Percentiles rank a stretch among this genome's conserved stretches.
Conservation (phyloP, 108 stramenopile genomes). For the Asterionellopsis glacialis region DNA sequence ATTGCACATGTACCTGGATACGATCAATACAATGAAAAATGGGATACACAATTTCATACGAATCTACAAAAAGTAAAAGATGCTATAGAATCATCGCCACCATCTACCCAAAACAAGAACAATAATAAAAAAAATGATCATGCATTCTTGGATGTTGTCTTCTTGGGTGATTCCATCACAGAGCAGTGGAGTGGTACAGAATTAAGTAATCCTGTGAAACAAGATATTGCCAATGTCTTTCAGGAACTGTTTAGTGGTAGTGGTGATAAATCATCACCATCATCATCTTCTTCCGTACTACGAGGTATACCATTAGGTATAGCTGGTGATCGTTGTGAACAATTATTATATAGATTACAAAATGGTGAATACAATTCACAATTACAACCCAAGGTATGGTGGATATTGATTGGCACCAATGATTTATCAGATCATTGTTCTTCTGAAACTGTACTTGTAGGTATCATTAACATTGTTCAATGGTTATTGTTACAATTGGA, state of each 20-base stretch:
- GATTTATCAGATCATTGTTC: constrained; percentile 42
- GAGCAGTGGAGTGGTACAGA: constrained; percentile 12
- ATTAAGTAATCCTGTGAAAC: constrained; percentile 7
- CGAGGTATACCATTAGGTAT: constrained; percentile 23
- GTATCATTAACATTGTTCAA: constrained; percentile 36
- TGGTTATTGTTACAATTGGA: too few relatives aligned
- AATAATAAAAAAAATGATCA: background rate
- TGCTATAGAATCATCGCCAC: too few relatives aligned
- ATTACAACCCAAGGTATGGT: constrained; percentile 55
- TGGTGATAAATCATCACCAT: too few relatives aligned
- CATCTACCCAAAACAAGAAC: constrained; percentile 1
- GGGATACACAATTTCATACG: background rate
- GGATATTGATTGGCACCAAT: constrained; percentile 69
- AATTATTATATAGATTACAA: constrained; percentile 47
- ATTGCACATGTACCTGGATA: background rate
- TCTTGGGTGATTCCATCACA: constrained; percentile 27
- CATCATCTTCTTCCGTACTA: background rate
- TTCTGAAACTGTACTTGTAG: constrained; percentile 44
- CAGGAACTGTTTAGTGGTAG: constrained; percentile 36
- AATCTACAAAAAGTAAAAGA: too few relatives aligned
- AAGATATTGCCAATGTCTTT: constrained; percentile 31
- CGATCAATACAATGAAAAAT: background rate
- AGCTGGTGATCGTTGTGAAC: constrained; percentile 35
- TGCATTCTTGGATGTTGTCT: constrained; percentile 12
- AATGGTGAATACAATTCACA: constrained; percentile 49